Base-by-base conservation (phyloP, 169 alveolate genomes). In the Perkinsus chesapeaki region DNA sequence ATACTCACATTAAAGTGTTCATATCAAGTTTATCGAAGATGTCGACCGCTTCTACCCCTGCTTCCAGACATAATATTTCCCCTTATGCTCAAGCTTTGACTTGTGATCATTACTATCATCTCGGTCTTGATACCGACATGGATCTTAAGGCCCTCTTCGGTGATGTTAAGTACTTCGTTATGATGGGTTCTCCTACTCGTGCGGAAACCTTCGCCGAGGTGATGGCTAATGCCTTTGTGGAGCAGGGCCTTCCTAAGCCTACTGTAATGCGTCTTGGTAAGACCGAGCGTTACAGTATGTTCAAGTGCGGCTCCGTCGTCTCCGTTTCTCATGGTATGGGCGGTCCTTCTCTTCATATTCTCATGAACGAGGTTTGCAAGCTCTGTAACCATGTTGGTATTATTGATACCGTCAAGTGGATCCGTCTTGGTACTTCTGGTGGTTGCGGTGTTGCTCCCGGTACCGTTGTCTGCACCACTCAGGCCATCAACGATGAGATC, bases 391-490 rank as follows among this genome's bases (percentile, higher is more conserved):
- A 60, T 60, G 82, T 60, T 60, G 82, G 82, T 60, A 60, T 60
- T 34, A 60, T 60, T 34, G 82, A 60, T 16, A 60, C 82, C 23
- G 82, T 60, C 82, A 60, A 23, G 82, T 60, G 82, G 82, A 60
- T 60, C 82, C 82, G 82, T 60, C 82, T 60, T 60, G 82, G 82
- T 60, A 60, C 82, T 34, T 60, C 82, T 60, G 82, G 82, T 60
- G 82, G 82, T 34, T 60, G 82, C 27, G 82, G 82, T 60, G 82
- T 60, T 60, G 82, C 82, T 60, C 82, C 82, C 82, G 82, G 82
- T 20, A 60, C 82, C 82, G 82, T 60, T 27, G 82, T 60, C 12
- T 60, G 82, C 82, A 60, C 82, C 82, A 60, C 82, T 60, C 82
- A 60, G 82, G 82, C 82, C 82, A 60, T 60, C 82, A 60, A 60